Base-by-base conservation (phyloP, 352 stramenopile genomes). In the Globisporangium paroecandrum region DNA sequence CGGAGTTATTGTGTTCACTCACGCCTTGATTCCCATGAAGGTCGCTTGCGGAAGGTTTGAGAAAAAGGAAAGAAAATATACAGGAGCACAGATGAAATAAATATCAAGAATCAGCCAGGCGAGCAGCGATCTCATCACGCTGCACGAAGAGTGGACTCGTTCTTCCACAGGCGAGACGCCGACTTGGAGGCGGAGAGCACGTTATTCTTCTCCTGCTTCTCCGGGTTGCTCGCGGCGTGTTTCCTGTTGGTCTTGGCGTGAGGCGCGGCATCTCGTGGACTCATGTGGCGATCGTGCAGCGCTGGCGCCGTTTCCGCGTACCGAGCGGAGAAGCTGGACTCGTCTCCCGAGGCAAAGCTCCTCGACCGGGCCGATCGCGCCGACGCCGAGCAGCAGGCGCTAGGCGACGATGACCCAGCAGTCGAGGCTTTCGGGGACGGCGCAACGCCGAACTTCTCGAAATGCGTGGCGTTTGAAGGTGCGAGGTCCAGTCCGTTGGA, bases 391-490 rank as follows among this genome's bases (percentile, higher is more conserved):
- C 25, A 54, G 15, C 6, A 51, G 4, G 34, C 58, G 29, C 38
- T 67, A n/a, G 34, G 18, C 1, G 25, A n/a, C 12, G 49, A 41
- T 20, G 22, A 20, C 13, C 13, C 38, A 46, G 12, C 22, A 20
- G 63, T 29, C 29, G 29, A 32, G 20, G 24, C 24, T 46, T 64
- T 64, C 10, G 65, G 65, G 20, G 65, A 70, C n/a, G 75, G 69
- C 0, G 68, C 65, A 47, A 82, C 75, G 27, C 72, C 79, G 51
- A 78, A 83, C 10, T 62, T 64, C 20, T 83, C 66, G 32, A 85
- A 81, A 1, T 66, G 71, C 12, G 38, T 70, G 41, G 65, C 5
- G 55, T 36, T 57, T 18, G 56, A 62, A 5, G 77, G 69, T 1
- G 66, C 70, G 27, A 69, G 59, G 10, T 82, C 70, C n/a, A 78